phyloP scores from a whole-genome alignment of 2,329 filamentous ascomycete species.

The Cordyceps sp. region DNA sequence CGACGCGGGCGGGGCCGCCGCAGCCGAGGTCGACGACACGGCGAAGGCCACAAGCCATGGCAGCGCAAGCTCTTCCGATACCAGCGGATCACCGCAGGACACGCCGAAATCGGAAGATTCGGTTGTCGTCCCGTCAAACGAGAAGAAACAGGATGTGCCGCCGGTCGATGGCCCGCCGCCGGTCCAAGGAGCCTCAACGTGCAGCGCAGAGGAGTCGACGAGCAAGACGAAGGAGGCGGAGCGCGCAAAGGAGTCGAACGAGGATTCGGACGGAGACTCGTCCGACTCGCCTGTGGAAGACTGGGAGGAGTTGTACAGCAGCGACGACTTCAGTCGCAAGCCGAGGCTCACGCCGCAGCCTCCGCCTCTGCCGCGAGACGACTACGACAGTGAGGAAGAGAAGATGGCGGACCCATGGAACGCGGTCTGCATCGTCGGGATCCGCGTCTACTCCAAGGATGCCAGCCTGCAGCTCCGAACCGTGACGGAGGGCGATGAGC shows the following conservation, averaged over 20 bases:
- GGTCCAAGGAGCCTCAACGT: too few species aligned
- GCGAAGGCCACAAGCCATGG: constrained; percentile 7
- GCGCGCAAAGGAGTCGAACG: constrained; percentile 7
- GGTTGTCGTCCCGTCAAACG: constrained; percentile 5
- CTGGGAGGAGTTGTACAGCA: constrained; percentile 41
- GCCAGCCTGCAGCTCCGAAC: constrained; percentile 34
- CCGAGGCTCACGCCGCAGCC: constrained; percentile 23
- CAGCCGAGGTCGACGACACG: constrained; percentile 2
- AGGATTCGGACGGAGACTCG: constrained; percentile 28
- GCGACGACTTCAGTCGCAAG: constrained; percentile 38
- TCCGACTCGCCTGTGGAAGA: constrained; percentile 44
- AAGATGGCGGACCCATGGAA: constrained; percentile 43
- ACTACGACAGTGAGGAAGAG: constrained; percentile 39
- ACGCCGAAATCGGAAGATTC: constrained; percentile 16
- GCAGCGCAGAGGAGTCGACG: too few species aligned
- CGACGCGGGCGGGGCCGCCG: neutral
- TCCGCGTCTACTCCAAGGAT: constrained; percentile 45
- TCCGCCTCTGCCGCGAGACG: constrained; percentile 15
- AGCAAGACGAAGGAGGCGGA: constrained; percentile 5
- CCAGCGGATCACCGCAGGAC: constrained; percentile 14
- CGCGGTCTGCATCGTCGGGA: constrained; percentile 41
- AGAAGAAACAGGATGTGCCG: constrained; percentile 18
- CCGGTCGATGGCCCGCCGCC: constrained; percentile 11
- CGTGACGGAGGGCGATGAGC: constrained; percentile 36
- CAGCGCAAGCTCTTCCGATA: constrained; percentile 11